Percentiles rank a stretch among this genome's conserved stretches.
Evolutionary conservation across 495 filamentous ascomycete species (phyloP).

Genomic region (Bacidia rubella): DNA sequence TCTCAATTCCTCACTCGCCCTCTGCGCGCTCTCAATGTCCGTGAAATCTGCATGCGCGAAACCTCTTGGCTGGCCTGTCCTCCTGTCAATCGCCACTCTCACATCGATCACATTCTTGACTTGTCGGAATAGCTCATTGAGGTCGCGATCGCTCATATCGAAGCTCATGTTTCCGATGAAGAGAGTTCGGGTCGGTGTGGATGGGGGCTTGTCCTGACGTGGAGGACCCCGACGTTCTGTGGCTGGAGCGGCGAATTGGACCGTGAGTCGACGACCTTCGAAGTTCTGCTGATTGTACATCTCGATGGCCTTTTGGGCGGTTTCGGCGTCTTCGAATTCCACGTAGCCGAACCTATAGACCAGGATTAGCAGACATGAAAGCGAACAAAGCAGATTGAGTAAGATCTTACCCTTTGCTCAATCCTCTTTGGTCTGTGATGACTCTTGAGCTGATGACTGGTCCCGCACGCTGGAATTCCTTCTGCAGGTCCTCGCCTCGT

Average conservation of each 20-base stretch:
- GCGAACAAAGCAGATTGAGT: background rate
- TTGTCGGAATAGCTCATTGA: constrained; percentile 66
- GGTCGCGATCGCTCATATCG: constrained; percentile 75
- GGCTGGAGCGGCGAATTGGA: constrained; percentile 31
- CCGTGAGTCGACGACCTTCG: constrained; percentile 62
- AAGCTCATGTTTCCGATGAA: constrained; percentile 87
- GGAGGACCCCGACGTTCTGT: background rate
- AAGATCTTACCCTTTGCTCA: constrained; percentile 72
- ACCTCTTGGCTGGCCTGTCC: constrained; percentile 74
- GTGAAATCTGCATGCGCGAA: constrained; percentile 85
- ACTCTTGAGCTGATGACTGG: constrained; percentile 40
- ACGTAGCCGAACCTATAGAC: constrained; percentile 65
- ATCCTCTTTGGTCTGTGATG: constrained; percentile 53
- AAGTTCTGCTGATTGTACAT: constrained; percentile 55
- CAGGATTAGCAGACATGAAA: background rate
- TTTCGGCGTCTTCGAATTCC: constrained; percentile 42
- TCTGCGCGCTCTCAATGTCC: constrained; percentile 45
- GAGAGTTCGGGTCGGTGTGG: constrained; percentile 47
- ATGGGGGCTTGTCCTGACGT: background rate
- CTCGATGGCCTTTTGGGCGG: constrained; percentile 46
- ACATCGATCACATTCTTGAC: constrained; percentile 65
- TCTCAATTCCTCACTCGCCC: constrained; percentile 42
- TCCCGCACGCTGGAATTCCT: constrained; percentile 55
- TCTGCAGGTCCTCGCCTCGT: constrained; percentile 53
- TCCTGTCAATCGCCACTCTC: constrained; percentile 77